Evolutionary conservation across 2,329 filamentous ascomycete species (phyloP), one percentile per base, ranked within the genome.

Genomic region (Annulohypoxylon truncatum): DNA sequence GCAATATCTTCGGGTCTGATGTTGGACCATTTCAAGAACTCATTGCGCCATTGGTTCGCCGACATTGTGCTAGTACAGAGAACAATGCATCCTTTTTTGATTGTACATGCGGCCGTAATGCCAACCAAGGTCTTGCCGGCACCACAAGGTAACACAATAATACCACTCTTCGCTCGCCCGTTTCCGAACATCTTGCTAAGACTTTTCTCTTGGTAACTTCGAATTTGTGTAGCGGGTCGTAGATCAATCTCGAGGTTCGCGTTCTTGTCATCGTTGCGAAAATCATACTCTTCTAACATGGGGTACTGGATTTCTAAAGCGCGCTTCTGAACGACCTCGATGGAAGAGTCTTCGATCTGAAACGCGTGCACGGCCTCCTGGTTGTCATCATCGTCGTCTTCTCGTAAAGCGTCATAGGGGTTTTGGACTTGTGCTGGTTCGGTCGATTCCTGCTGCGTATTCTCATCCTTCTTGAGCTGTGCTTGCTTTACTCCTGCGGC

Each of bases 101-200:
- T 95, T 3, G 96, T 98, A 80, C 96, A 98, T 18, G 94, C 96
- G 42, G 96, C 96, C 18, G 96, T 98, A 72, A 99, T 97, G n/a
- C 96, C 96, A 13, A 99, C 96, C 40, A 99, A 82, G 1, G 96
- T 99, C 83, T 99, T 99, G 64, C 96, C 96, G 15, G 96, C 96
- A 72, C 96, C 96, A 77, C 96, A 99, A 15, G 96, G 96, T 72
- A 99, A 81, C 60, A 99, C 96, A 64, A 99, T 99, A 71, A 99
- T 96, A 61, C 96, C 96, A 79, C 94, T 97, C 82, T 97, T 96
- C 12, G 96, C 96, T 79, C 96, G 91, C 52, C 95, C 95, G 76
- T 99, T 99, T 76, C 96, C 95, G 77, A 99, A 99, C 96, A 99
- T 99, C 79, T 99, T 99, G 82, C 93, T 97, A 8, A 99, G 83